These are phyloP conservation scores for Citrullus mucosospermus DNA, from an alignment of 306 rosid species.

Conservation along the genomic window DNA sequence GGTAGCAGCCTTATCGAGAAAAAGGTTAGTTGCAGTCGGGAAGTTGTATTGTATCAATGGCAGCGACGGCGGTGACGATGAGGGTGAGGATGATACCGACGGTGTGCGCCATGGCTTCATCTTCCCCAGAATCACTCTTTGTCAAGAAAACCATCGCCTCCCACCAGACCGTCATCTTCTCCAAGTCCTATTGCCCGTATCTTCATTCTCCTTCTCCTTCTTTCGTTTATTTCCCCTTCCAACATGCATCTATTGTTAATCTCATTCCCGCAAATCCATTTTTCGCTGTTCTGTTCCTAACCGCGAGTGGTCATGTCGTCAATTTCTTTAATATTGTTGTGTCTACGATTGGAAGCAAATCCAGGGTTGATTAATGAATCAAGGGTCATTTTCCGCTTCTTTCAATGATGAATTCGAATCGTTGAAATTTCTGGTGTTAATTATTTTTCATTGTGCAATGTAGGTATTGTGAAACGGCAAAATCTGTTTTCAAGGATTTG, in stretches of 20 bases:
- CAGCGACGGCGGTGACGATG: neutral
- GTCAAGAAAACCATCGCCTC: slow-evolving; percentile 60
- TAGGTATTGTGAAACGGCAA: slow-evolving; percentile 81
- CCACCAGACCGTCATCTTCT: slow-evolving; percentile 71
- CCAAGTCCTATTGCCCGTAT: slow-evolving; percentile 94
- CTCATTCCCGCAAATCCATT: neutral
- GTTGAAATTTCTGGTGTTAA: neutral
- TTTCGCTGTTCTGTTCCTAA: neutral
- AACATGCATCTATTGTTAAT: neutral
- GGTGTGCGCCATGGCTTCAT: neutral
- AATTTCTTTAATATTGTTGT: neutral
- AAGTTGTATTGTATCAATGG: neutral
- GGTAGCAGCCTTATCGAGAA: neutral
- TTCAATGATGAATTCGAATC: neutral
- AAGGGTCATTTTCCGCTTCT: neutral
- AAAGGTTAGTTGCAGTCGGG: neutral
- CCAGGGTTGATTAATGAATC: neutral
- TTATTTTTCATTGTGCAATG: neutral
- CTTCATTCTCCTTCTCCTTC: slow-evolving; percentile 2
- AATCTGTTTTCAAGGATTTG: slow-evolving; percentile 70
- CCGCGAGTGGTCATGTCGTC: neutral
- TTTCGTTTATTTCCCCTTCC: neutral
- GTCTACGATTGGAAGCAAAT: neutral
- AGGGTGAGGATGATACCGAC: neutral
- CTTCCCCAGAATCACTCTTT: slow-evolving; percentile 36